These are phyloP conservation scores for Diplodia intermedia DNA, from an alignment of 2,329 filamentous ascomycete genomes.

Conservation along the genomic window DNA sequence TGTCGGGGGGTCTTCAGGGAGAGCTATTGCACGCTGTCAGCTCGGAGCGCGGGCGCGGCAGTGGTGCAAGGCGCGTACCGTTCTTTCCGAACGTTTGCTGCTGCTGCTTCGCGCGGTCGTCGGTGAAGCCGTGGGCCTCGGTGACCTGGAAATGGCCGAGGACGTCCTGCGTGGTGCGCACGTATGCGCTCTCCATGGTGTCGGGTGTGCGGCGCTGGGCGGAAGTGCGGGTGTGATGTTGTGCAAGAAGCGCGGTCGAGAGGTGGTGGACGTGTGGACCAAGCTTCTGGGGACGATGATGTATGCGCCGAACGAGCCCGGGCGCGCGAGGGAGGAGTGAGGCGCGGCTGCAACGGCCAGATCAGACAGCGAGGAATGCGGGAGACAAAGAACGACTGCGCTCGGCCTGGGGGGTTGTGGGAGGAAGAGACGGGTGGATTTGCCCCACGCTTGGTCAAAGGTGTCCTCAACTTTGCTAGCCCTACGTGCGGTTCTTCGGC, in stretches of 20 bases:
- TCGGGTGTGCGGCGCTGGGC: background rate
- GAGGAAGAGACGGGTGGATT: constrained; percentile 9
- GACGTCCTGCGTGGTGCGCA: constrained; percentile 57
- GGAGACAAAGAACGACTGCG: constrained; percentile 22
- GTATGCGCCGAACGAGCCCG: constrained; percentile 22
- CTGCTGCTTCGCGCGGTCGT: constrained; percentile 55
- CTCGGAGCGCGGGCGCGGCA: constrained; percentile 34
- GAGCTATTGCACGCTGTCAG: constrained; percentile 55
- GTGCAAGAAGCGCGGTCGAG: constrained; percentile 8
- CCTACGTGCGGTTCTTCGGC: constrained; percentile 31
- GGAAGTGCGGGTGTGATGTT: constrained; percentile 2
- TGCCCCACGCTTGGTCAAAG: constrained; percentile 31
- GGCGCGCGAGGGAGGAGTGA: background rate
- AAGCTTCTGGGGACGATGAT: constrained; percentile 32
- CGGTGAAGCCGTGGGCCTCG: constrained; percentile 59
- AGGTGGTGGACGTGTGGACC: constrained; percentile 28
- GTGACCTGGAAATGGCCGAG: constrained; percentile 61
- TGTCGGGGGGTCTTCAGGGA: constrained; percentile 90
- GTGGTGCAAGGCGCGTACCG: constrained; percentile 48
- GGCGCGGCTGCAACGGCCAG: constrained; percentile 9
- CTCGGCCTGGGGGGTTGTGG: constrained; percentile 11
- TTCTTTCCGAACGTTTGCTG: constrained; percentile 62
- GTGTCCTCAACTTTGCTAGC: constrained; percentile 32
- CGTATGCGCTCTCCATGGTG: constrained; percentile 62
- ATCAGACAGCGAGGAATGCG: background rate